Conservation (phyloP, 1,284 basidiomycete genomes). For the Leccinum brunneo-olivaceum region DNA sequence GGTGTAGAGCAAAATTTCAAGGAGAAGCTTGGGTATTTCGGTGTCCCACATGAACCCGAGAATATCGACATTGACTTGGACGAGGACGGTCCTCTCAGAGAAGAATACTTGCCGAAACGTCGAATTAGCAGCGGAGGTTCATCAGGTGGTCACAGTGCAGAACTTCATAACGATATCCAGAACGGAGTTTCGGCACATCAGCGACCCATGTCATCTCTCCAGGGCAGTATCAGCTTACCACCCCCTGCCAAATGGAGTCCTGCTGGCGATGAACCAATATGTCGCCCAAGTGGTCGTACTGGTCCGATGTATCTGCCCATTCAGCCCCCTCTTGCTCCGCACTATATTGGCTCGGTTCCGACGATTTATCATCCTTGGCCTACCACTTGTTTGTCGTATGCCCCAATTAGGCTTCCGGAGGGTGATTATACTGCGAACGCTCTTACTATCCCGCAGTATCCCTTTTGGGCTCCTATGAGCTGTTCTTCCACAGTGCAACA, state of each 20-base stretch:
- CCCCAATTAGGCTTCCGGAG: slow-evolving; percentile 22
- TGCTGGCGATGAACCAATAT: slow-evolving; percentile 64
- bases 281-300: slow-evolving; percentile 43
- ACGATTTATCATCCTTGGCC: slow-evolving; percentile 38
- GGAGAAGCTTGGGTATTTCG: slow-evolving; percentile 42
- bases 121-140: slow-evolving; percentile 32
- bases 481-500: slow-evolving; percentile 37
- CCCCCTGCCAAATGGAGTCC: slow-evolving; percentile 78
- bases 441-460: slow-evolving; percentile 29
- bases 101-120: slow-evolving; percentile 71
- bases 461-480: slow-evolving; percentile 35
- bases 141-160: slow-evolving; percentile 2
- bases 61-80: slow-evolving; percentile 69
- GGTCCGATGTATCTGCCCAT: slow-evolving; percentile 60
- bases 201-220: slow-evolving; percentile 24
- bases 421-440: slow-evolving; percentile 15
- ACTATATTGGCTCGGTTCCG: slow-evolving; percentile 22
- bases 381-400: slow-evolving; percentile 27
- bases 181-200: slow-evolving; percentile 1
- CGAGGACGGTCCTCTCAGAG: slow-evolving; percentile 71
- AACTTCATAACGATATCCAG: slow-evolving; percentile 1
- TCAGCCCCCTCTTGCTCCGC: slow-evolving; percentile 40
- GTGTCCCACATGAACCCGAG: slow-evolving; percentile 35
- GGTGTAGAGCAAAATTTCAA: slow-evolving; percentile 56
- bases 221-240: slow-evolving; percentile 41